Conservation (phyloP, 148 eudicot species). For the Rhododendron griersonianum region DNA sequence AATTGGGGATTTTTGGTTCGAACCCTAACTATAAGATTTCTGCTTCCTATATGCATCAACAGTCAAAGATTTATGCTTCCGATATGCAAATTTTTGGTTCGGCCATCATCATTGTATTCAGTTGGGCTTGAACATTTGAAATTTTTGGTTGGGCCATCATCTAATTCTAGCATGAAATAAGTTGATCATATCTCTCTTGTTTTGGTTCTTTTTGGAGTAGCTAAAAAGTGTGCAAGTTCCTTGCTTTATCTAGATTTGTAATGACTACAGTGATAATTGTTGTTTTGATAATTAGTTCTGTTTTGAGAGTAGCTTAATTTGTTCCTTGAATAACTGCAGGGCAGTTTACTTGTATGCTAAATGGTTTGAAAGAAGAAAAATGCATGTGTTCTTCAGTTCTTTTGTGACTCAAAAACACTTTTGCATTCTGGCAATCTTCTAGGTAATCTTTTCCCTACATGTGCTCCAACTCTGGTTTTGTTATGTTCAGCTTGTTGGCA, state of each 20-base stretch:
- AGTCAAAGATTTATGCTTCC: no score
- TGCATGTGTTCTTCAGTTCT: background rate
- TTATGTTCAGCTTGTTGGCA: no score
- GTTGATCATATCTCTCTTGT: no score
- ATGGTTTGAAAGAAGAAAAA: conserved; percentile 7
- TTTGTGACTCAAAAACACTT: background rate
- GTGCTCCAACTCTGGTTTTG: no score
- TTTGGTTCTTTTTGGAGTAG: background rate
- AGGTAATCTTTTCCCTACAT: background rate
- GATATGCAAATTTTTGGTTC: no score
- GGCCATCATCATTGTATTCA: no score
- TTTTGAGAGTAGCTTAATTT: background rate
- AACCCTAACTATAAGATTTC: no score
- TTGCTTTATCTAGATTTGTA: background rate
- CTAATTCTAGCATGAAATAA: no score
- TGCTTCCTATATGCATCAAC: no score
- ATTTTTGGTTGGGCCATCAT: no score
- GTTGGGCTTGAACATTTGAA: no score
- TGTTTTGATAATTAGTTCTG: background rate
- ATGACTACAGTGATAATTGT: background rate
- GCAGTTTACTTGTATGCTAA: conserved; percentile 5
- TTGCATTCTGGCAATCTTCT: background rate
- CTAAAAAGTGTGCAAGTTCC: background rate
- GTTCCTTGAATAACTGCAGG: background rate
- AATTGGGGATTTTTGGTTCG: no score